These are phyloP conservation scores for Talaromyces adpressus DNA, from an alignment of 495 filamentous ascomycete genomes.

Conservation along the genomic window DNA sequence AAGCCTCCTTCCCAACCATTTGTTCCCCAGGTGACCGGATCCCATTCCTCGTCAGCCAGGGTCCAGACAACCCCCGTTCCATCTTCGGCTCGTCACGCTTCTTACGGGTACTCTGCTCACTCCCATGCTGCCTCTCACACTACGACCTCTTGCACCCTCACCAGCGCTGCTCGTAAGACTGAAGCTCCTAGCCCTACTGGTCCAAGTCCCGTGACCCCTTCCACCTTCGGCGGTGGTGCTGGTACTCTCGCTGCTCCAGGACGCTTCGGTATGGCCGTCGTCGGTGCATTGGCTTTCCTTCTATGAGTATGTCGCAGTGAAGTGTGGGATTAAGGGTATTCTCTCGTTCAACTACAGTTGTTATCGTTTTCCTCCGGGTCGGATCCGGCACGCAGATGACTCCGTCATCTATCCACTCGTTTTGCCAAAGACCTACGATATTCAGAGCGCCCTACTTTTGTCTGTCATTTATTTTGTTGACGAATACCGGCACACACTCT, in stretches of 20 bases:
- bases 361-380: not conserved
- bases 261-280: constrained; percentile 4
- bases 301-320: not conserved
- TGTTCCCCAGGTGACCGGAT: not conserved
- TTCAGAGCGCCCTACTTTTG: not conserved
- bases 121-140: not conserved
- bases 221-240: not conserved
- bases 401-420: constrained; percentile 9
- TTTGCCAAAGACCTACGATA: not conserved
- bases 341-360: not conserved
- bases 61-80: not conserved
- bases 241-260: not conserved
- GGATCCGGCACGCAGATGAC: constrained; percentile 4
- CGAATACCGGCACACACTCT: not conserved
- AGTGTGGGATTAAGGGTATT: not conserved
- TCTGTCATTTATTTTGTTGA: constrained; percentile 2
- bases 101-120: not conserved
- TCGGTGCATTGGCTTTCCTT: constrained; percentile 5
- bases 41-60: not conserved
- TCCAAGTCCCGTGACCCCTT: not conserved
- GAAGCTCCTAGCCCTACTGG: not conserved
- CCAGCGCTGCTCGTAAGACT: not conserved
- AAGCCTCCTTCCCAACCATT: not conserved
- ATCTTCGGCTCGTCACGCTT: not conserved
- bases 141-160: not conserved